Evolutionary conservation across 257 asterid genomes (phyloP).

Genomic region (Solanum chilense): DNA sequence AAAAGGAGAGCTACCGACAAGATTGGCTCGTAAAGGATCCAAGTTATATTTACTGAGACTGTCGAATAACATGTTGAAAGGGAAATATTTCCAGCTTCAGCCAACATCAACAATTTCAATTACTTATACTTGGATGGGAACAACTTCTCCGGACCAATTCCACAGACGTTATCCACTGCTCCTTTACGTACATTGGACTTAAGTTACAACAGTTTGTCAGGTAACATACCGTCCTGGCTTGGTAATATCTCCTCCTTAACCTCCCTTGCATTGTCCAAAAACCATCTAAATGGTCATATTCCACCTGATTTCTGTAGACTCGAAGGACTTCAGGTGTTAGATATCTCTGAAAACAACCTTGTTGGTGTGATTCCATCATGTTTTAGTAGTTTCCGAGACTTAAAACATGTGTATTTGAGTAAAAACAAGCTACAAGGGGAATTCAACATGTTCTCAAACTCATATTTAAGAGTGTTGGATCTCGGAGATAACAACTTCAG

Average conservation of each 20-base stretch:
- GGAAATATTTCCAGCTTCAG: background rate
- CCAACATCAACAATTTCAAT: background rate
- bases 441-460: background rate
- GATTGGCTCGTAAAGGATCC: background rate
- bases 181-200: background rate
- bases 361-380: background rate
- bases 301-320: background rate
- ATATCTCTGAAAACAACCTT: background rate
- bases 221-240: background rate
- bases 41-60: background rate
- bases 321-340: background rate
- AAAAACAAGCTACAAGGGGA: background rate
- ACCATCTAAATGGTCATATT: background rate
- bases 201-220: background rate
- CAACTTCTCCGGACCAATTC: constrained; percentile 5
- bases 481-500: background rate
- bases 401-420: background rate
- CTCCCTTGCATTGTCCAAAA: background rate
- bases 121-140: constrained; percentile 3
- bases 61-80: background rate
- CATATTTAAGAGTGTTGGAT: background rate
- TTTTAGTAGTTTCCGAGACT: background rate
- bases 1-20: background rate
- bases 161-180: background rate
- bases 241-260: background rate